These are phyloP conservation scores for Aegilops sharonensis DNA, from an alignment of 176 grass and related monocot genomes.

Conservation along the genomic window DNA sequence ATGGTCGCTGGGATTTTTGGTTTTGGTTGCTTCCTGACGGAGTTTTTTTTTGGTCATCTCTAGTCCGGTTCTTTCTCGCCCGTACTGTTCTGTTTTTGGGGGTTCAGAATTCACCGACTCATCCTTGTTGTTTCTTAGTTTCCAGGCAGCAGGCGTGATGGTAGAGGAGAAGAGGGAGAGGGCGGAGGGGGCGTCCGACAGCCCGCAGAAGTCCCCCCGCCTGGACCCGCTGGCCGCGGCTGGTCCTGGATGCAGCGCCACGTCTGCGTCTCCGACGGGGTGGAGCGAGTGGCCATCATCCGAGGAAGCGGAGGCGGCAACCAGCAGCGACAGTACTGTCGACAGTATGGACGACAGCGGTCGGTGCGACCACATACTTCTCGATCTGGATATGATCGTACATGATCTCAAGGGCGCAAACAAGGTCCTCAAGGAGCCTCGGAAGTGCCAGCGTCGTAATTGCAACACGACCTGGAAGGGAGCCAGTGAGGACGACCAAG, in stretches of 20 bases:
- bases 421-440: neutral
- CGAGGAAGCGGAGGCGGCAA: neutral
- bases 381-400: constrained; percentile 22
- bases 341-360: neutral
- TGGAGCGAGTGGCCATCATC: neutral
- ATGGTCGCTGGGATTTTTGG: neutral
- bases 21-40: neutral
- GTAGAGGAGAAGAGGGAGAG: constrained; percentile 4
- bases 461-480: neutral
- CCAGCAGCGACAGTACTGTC: neutral
- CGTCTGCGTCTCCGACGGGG: neutral
- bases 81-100: neutral
- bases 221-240: neutral
- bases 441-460: constrained; percentile 25
- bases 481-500: neutral
- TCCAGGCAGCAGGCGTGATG: constrained; percentile 35
- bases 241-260: neutral
- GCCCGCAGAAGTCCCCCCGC: neutral
- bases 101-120: neutral
- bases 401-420: constrained; percentile 16
- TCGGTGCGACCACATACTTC: constrained; percentile 34
- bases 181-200: neutral
- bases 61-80: neutral
- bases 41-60: neutral
- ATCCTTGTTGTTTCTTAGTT: neutral